phyloP scores from a whole-genome alignment of 192 early-diverging fungal species.

The Linderina pennispora region DNA sequence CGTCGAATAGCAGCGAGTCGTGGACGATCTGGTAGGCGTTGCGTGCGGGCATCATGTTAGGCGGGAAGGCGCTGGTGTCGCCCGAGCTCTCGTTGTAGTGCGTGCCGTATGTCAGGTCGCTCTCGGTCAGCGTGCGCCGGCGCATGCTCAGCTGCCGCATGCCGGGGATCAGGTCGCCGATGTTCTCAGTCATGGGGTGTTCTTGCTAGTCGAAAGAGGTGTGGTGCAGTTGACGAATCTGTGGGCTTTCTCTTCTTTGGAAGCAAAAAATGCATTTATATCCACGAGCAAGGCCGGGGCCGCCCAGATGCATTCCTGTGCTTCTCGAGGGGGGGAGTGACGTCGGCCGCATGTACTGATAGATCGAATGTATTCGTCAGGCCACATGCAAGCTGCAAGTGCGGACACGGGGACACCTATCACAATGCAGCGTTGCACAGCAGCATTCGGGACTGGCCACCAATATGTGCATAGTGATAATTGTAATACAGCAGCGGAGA shows the following conservation, averaged over 20 bases:
- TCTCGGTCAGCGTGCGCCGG: constrained; percentile 8
- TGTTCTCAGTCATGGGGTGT: constrained; percentile 18
- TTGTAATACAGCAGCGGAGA: neutral
- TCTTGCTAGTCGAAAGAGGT: neutral
- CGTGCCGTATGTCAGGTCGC: constrained; percentile 37
- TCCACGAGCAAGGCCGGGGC: too few relatives aligned
- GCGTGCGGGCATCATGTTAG: constrained; percentile 39
- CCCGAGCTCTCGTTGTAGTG: constrained; percentile 14
- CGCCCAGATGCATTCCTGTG: too few relatives aligned
- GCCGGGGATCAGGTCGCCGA: constrained; percentile 30
- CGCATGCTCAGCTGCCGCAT: constrained; percentile 26
- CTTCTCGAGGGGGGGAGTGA: too few relatives aligned
- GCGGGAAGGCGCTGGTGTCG: constrained; percentile 28
- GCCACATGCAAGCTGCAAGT: neutral
- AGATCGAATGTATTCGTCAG: neutral
- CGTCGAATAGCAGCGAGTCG: constrained; percentile 71
- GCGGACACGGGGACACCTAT: neutral
- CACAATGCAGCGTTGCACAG: neutral
- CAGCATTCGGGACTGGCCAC: neutral
- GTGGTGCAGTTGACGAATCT: too few relatives aligned
- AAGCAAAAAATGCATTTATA: too few relatives aligned
- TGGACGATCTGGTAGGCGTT: constrained; percentile 69
- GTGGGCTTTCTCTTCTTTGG: too few relatives aligned
- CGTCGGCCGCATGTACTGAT: neutral
- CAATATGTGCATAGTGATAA: neutral